Evolutionary conservation across 106 monocot species (phyloP), one percentile per base, ranked within the genome.

Genomic region (Chionographis japonica): DNA sequence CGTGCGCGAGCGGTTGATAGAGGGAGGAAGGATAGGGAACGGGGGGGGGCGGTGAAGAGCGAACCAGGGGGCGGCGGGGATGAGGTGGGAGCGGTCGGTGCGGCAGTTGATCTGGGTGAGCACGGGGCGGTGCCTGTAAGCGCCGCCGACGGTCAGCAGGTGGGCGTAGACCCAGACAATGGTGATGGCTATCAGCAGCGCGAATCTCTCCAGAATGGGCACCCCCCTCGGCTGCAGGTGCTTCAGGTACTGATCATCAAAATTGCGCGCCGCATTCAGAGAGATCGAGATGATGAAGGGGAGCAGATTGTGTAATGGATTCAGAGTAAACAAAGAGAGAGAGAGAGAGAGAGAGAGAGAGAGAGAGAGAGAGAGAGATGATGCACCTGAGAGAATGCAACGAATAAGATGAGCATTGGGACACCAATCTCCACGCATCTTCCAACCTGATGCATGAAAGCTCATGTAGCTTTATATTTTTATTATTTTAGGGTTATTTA

Each of bases 381-480:
- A 27, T 27, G 27, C 27, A 95, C 95, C 95, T 92, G 97, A 51
- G 97, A 98, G 12, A 87, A 65, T 15, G 83, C 90, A 16, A 93
- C 50, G 19, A 90, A 98, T 37, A 93, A 63, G 73, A 98, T 78
- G 39, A 98, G 81, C 97, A 90, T 98, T 6, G 97, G 97, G 35
- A 98, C 50, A 14, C 97, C 97, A 60, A 90, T 90, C 79, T 98
- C 97, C 73, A 90, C 97, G 66, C 97, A 98, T 75, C 78, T 83
- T 54, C 97, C 97, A 57, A 85, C 91, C 95, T 95, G 76, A 67
- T 52, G 67, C 63, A 50, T 42, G 16, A 27, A 56, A 35, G 49
- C 50, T 5, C 46, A 27, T 27, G 35, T 8, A 52, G 15, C 35
- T 10, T 50, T 39, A 54, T 16, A 37, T 15, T 27, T 15, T 53